phyloP scores from a whole-genome alignment of 2,329 filamentous ascomycete genomes.

The Aspergillus neotritici region DNA sequence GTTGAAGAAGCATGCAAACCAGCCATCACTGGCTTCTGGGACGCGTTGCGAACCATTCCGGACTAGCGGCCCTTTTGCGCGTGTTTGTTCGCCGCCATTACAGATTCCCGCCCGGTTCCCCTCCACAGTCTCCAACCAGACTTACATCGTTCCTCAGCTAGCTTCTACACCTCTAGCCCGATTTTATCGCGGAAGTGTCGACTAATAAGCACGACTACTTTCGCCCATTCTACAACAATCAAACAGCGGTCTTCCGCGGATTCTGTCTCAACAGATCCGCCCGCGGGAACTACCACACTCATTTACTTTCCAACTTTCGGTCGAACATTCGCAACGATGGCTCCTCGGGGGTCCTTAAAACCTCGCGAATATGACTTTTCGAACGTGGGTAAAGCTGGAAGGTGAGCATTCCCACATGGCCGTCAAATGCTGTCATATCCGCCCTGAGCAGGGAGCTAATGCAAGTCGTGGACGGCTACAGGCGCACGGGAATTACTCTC shows the following conservation, averaged over 20 bases:
- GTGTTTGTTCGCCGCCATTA: slow-evolving; percentile 18
- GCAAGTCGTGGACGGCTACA: slow-evolving; percentile 34
- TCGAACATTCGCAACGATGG: slow-evolving; percentile 24
- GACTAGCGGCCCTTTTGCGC: slow-evolving; percentile 28
- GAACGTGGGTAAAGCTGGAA: slow-evolving; percentile 44
- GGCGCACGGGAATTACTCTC: slow-evolving; percentile 83
- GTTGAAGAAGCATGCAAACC: background rate
- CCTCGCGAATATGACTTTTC: slow-evolving; percentile 45
- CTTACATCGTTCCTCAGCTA: slow-evolving; percentile 15
- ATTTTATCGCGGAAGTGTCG: too few relatives aligned
- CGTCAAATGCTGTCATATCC: slow-evolving; percentile 4
- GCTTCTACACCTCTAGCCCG: slow-evolving; percentile 1
- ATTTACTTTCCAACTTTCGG: too few relatives aligned
- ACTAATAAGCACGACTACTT: too few relatives aligned
- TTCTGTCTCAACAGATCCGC: too few relatives aligned
- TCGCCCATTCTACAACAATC: too few relatives aligned
- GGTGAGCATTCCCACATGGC: slow-evolving; percentile 27
- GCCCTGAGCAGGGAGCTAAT: slow-evolving; percentile 10
- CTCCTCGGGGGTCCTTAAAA: slow-evolving; percentile 37
- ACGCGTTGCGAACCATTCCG: slow-evolving; percentile 33
- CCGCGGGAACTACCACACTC: too few relatives aligned
- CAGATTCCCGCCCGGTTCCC: slow-evolving; percentile 16
- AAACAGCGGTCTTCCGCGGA: too few relatives aligned
- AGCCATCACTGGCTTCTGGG: background rate
- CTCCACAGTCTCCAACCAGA: slow-evolving; percentile 8